Percentiles rank a stretch among this genome's conserved stretches.
Evolutionary conservation across 768 basidiomycete species (phyloP).

Genomic region (Tylopilus felleus): DNA sequence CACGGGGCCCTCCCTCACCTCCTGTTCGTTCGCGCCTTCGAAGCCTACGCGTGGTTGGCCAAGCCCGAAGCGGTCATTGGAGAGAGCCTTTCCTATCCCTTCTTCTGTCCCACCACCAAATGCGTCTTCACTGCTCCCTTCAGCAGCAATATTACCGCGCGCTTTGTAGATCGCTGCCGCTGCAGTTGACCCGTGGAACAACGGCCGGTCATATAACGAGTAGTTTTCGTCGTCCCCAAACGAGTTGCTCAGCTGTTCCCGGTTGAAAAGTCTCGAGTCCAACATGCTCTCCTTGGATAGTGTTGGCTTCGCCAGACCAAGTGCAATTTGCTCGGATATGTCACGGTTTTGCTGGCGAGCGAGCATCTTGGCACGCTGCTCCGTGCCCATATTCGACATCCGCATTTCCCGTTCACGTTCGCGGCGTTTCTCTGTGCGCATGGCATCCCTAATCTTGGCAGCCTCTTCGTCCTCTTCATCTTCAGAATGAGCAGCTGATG

Average conservation of each 20-base stretch:
- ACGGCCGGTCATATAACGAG: constrained; percentile 88
- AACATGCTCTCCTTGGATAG: constrained; percentile 95
- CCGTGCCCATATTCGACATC: constrained; percentile 98
- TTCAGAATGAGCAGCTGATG: constrained; percentile 46
- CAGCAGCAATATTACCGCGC: constrained; percentile 73
- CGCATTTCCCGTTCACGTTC: constrained; percentile 97
- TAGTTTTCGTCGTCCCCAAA: constrained; percentile 96
- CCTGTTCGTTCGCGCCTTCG: constrained; percentile 85
- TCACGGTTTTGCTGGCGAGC: constrained; percentile 97
- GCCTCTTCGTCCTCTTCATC: constrained; percentile 80
- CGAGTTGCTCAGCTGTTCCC: constrained; percentile 74
- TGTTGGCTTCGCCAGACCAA: constrained; percentile 96
- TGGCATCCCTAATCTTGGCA: constrained; percentile 80
- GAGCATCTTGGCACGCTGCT: constrained; percentile 93
- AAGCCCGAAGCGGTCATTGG: constrained; percentile 90
- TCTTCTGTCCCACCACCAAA: constrained; percentile 96
- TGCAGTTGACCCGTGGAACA: constrained; percentile 95
- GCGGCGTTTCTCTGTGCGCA: constrained; percentile 87
- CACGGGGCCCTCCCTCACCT: constrained; percentile 88
- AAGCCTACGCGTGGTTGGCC: constrained; percentile 85
- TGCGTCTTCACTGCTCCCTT: constrained; percentile 76
- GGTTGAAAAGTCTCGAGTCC: constrained; percentile 96
- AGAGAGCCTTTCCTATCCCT: constrained; percentile 85
- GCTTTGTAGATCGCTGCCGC: constrained; percentile 99
- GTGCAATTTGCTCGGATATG: constrained; percentile 98